A percentile compares a stretch with the other conserved stretches of the same genome.
Conservation (phyloP, 163 green algal genomes). For the Scenedesmus sp. region DNA sequence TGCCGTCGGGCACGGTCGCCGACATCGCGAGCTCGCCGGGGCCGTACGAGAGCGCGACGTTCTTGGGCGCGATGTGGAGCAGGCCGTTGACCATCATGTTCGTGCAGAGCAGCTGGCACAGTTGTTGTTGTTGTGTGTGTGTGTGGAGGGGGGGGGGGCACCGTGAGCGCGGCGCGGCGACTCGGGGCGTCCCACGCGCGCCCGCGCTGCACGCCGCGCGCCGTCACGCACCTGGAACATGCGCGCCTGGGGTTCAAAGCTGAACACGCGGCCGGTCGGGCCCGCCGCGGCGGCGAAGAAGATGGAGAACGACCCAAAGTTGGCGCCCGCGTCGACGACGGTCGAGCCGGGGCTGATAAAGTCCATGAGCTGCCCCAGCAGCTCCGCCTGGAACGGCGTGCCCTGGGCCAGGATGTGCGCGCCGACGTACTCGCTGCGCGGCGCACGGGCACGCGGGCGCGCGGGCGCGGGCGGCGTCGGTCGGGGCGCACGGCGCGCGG, state of each 20-base stretch:
- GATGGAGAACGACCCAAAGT: constrained; percentile 18
- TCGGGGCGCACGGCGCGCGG: neutral
- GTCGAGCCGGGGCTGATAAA: constrained; percentile 4
- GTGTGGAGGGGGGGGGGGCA: too few species aligned
- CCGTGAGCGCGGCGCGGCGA: too few species aligned
- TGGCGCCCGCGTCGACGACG: constrained; percentile 27
- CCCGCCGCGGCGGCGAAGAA: constrained; percentile 28
- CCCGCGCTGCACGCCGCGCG: too few species aligned
- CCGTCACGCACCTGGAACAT: constrained; percentile 38
- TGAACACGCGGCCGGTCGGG: constrained; percentile 7
- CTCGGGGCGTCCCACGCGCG: too few species aligned
- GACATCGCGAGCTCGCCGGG: neutral
- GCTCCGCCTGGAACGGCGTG: neutral
- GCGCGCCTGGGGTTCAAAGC: constrained; percentile 19
- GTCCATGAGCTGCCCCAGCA: neutral
- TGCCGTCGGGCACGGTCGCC: neutral
- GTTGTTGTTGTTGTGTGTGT: too few species aligned
- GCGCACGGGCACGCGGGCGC: neutral
- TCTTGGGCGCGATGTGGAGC: constrained; percentile 9
- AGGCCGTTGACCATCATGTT: constrained; percentile 11
- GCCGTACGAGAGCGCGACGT: constrained; percentile 1
- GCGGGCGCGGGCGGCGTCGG: neutral
- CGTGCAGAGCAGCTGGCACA: constrained; percentile 13
- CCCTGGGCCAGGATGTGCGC: constrained; percentile 8
- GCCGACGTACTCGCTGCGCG: neutral